phyloP scores from a whole-genome alignment of 441 rosid species.

The Metrosideros polymorpha region DNA sequence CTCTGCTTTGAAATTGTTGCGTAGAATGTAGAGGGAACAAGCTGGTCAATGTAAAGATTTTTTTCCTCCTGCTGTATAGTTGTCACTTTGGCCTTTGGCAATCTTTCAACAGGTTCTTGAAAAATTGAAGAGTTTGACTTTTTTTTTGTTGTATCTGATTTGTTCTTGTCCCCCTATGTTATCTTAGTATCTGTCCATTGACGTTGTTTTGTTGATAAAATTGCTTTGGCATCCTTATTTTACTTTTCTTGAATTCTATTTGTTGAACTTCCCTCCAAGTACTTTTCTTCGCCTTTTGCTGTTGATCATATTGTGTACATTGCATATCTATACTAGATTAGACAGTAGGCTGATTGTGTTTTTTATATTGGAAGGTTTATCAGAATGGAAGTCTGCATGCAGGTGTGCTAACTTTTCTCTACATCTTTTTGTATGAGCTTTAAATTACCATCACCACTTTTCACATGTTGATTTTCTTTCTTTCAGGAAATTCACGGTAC shows the following conservation, averaged over 20 bases:
- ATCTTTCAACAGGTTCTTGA: neutral
- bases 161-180: neutral
- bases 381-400: slow-evolving; percentile 37
- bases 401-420: slow-evolving; percentile 27
- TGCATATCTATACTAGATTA: neutral
- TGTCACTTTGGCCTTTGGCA: neutral
- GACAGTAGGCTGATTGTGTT: slow-evolving; percentile 14
- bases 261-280: neutral
- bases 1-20: neutral
- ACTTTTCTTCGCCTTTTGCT: neutral
- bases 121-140: neutral
- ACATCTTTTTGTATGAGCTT: neutral
- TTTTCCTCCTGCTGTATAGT: neutral
- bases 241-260: neutral
- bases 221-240: neutral
- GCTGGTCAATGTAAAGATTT: neutral
- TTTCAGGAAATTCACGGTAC: slow-evolving; percentile 42
- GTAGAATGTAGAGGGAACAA: neutral
- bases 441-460: neutral
- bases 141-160: neutral
- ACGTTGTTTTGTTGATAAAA: neutral
- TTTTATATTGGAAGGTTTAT: slow-evolving; percentile 34
- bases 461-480: neutral
- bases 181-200: neutral
- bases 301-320: neutral